These are phyloP conservation scores for Candida ascalaphidarum DNA, from an alignment of 805 yeast genomes.

Conservation along the genomic window DNA sequence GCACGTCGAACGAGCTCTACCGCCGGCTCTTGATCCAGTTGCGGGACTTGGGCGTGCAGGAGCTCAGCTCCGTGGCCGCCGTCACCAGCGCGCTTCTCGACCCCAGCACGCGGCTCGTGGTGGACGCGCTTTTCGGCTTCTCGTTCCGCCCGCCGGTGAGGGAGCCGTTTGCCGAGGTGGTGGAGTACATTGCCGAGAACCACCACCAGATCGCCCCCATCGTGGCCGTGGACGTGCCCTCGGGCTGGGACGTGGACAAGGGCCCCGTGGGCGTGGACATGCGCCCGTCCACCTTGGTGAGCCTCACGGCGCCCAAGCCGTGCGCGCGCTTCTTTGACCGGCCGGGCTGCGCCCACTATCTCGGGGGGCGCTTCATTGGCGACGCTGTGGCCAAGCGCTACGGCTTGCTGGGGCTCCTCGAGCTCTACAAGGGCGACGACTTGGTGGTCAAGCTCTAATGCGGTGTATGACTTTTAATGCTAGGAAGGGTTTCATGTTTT, in stretches of 20 bases:
- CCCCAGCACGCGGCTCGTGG: conserved; percentile 25
- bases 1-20: conserved; percentile 49
- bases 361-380: conserved; percentile 87
- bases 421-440: conserved; percentile 22
- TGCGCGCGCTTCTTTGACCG: conserved; percentile 47
- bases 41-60: conserved; percentile 50
- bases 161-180: conserved; percentile 54
- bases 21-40: conserved; percentile 59
- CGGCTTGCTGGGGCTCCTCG: conserved; percentile 46
- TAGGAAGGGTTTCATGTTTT: not conserved
- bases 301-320: conserved; percentile 92
- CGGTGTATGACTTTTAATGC: not conserved
- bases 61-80: conserved; percentile 34
- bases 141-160: conserved; percentile 87
- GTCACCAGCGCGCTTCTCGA: conserved; percentile 5
- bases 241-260: conserved; percentile 93
- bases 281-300: conserved; percentile 61
- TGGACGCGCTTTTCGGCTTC: conserved; percentile 90
- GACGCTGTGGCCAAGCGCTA: conserved; percentile 59
- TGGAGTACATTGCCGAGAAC: conserved; percentile 14
- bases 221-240: conserved; percentile 83
- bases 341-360: conserved; percentile 47
- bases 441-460: conserved; percentile 26
- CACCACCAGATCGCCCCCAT: conserved; percentile 49
- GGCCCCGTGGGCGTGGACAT: conserved; percentile 55